Evolutionary conservation across 805 yeast genomes (phyloP).

Genomic region (Lipomyces starkeyi): DNA sequence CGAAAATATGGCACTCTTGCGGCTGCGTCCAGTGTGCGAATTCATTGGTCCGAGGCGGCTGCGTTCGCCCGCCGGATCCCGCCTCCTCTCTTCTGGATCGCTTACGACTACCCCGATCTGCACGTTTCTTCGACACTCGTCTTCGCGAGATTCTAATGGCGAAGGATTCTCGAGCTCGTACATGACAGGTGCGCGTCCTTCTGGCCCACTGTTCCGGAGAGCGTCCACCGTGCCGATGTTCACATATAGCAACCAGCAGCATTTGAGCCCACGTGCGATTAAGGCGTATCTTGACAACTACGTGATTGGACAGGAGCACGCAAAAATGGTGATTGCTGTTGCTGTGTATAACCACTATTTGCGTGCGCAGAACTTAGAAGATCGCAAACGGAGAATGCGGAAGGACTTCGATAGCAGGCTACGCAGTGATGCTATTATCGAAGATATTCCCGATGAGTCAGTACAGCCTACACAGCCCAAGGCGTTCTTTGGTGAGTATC

Average conservation of each 20-base stretch:
- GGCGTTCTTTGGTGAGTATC: slow-evolving; percentile 9
- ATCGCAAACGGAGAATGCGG: slow-evolving; percentile 17
- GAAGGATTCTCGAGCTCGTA: slow-evolving; percentile 24
- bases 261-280: slow-evolving; percentile 44
- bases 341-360: slow-evolving; percentile 66
- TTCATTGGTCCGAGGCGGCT: background rate
- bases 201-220: slow-evolving; percentile 31
- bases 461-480: background rate
- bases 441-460: background rate
- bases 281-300: slow-evolving; percentile 56
- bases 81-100: background rate
- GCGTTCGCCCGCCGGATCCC: background rate
- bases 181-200: slow-evolving; percentile 22
- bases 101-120: background rate
- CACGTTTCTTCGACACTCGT: slow-evolving; percentile 2
- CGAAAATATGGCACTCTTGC: background rate
- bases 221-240: slow-evolving; percentile 4
- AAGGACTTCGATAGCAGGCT: slow-evolving; percentile 22
- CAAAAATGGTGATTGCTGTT: slow-evolving; percentile 64
- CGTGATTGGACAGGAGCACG: slow-evolving; percentile 62
- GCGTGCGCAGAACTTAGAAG: slow-evolving; percentile 43
- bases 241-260: background rate
- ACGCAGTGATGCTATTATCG: slow-evolving; percentile 25
- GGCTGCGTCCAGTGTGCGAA: background rate
- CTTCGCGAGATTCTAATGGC: slow-evolving; percentile 24